Conservation (phyloP, 495 filamentous ascomycete genomes). For the Penicillium alfredii region DNA sequence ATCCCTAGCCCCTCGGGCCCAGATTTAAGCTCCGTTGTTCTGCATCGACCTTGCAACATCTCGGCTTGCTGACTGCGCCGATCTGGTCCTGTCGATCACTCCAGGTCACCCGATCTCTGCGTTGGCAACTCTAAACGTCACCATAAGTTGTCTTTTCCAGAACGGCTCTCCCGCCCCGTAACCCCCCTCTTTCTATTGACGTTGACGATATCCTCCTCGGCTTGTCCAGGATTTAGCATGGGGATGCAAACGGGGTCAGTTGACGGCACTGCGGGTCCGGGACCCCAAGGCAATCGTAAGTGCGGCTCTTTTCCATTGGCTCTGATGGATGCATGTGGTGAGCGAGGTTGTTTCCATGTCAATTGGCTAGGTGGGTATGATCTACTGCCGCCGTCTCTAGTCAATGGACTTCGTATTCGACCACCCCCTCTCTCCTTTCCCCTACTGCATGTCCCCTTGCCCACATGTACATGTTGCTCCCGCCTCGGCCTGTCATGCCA, state of each 20-base stretch:
- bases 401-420: slow-evolving; percentile 11
- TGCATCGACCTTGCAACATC: too few relatives aligned
- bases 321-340: too few relatives aligned
- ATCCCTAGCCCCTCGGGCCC: too few relatives aligned
- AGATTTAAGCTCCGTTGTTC: too few relatives aligned
- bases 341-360: too few relatives aligned
- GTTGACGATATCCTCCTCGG: slow-evolving; percentile 8
- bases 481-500: slow-evolving; percentile 6
- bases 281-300: slow-evolving; percentile 20
- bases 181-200: too few relatives aligned
- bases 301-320: slow-evolving; percentile 6
- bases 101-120: slow-evolving; percentile 39
- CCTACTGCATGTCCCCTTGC: slow-evolving; percentile 7
- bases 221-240: slow-evolving; percentile 13
- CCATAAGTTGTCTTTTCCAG: slow-evolving; percentile 8
- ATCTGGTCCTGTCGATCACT: too few relatives aligned
- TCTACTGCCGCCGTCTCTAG: slow-evolving; percentile 7
- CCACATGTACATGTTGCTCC: slow-evolving; percentile 9
- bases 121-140: slow-evolving; percentile 33
- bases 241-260: slow-evolving; percentile 21
- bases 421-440: slow-evolving; percentile 3
- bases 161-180: too few relatives aligned
- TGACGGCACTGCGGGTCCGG: slow-evolving; percentile 20
- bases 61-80: too few relatives aligned
- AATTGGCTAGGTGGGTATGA: too few relatives aligned